Base-by-base conservation (phyloP, 2,329 filamentous ascomycete species). In the Colletotrichum agaves region DNA sequence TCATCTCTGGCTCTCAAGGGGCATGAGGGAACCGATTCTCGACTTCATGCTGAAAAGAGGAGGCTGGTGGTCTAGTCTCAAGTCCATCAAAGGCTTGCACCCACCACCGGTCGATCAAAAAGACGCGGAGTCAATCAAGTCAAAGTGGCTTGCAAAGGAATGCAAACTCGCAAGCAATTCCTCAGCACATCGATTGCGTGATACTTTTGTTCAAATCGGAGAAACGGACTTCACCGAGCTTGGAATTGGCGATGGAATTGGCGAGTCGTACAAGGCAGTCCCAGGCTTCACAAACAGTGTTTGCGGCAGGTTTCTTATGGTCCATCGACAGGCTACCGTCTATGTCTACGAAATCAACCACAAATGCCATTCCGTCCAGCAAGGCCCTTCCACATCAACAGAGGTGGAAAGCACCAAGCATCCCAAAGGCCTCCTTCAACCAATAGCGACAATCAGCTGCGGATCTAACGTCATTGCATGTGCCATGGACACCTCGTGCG, bases 401-500 rank as follows among this genome's bases (percentile, higher is more conserved):
- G 13, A 17, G 55, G 5, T 15, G 21, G 53, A 55, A 27, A 23
- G 17, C 4, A 23, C 23, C 15, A 41, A 17, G 7, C 19, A 33
- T 12, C 35, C 6, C 72, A 75, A 67, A 71, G 78, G 64, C 71
- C 72, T 72, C 59, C 86, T 61, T 69, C 78, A 47, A 2, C 84
- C 83, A 2, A 75, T 88, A 15, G 82, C 87, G 1, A 84, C 79
- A 44, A 82, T 91, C 11, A 74, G 83, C 13, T 91, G 88, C 71
- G 87, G 87, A 12, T 79, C 82, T 15, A 79, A 49, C 11, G 84
- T 91, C 2, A 74, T 91, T 5, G 83, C 84, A 3, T 86, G 88
- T 71, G 87, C 86, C 69, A 89, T 91, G 83, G 88, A 91, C 74
- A 87, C 86, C 0, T 88, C 85, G 4, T 83, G 81, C 2, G 79